Conservation (phyloP, 1,284 basidiomycete genomes). For the Cutaneotrichosporon sp. region DNA sequence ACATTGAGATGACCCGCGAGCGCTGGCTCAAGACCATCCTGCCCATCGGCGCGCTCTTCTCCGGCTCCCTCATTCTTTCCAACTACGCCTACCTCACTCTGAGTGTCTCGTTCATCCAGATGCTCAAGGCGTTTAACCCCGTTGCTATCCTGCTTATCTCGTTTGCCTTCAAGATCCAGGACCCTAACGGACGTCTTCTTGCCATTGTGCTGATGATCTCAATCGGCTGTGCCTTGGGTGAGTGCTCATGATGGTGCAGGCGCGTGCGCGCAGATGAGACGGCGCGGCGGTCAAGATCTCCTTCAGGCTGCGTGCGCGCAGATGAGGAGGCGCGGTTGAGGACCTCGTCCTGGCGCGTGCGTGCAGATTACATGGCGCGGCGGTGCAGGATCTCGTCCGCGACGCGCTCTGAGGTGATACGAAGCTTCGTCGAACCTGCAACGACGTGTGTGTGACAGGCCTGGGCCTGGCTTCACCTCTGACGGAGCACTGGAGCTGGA, state of each 20-base stretch:
- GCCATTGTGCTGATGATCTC: slow-evolving; percentile 78
- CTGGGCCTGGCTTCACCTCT: too few relatives aligned
- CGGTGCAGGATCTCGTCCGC: too few relatives aligned
- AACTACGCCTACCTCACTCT: slow-evolving; percentile 93
- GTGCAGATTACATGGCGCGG: too few relatives aligned
- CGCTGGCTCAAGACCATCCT: slow-evolving; percentile 83
- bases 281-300: too few relatives aligned
- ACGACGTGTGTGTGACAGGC: too few relatives aligned
- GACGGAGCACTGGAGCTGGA: too few relatives aligned
- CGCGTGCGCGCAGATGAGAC: background rate
- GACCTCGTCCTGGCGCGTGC: too few relatives aligned
- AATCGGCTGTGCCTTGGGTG: slow-evolving; percentile 78
- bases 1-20: slow-evolving; percentile 76
- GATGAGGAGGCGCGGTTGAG: too few relatives aligned
- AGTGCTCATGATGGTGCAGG: too few relatives aligned
- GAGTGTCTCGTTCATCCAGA: slow-evolving; percentile 90
- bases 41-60: slow-evolving; percentile 89
- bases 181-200: slow-evolving; percentile 73
- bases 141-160: slow-evolving; percentile 94
- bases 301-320: too few relatives aligned
- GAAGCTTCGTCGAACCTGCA: too few relatives aligned
- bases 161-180: slow-evolving; percentile 81
- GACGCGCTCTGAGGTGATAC: too few relatives aligned
- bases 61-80: slow-evolving; percentile 81
- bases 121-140: slow-evolving; percentile 98